Base-by-base conservation (phyloP, 148 eudicot species). In the Heliosperma pusillum region DNA sequence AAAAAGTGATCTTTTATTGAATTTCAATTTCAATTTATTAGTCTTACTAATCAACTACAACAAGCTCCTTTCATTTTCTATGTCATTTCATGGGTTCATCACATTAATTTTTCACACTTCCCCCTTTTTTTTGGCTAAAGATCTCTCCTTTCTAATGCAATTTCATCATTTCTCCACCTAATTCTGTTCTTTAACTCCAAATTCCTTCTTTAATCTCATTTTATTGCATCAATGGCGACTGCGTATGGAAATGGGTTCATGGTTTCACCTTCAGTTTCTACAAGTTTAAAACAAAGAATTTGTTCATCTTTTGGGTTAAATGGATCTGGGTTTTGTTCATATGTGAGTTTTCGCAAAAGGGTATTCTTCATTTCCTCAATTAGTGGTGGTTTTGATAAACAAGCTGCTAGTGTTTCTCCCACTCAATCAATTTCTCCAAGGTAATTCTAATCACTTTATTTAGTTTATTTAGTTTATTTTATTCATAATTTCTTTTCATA, bases 301-400 rank as follows among this genome's bases (percentile, higher is more conserved):
- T 78, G 52, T 36, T 57, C 65, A 24, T 71, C 40, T 24, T 44
- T 65, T 15, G 65, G 64, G 65, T 25, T 52, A 53, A 71, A 30
- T 71, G 71, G 88, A 78, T 79, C 83, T 84, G 86, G 85, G 88
- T 78, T 80, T 83, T 70, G 77, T 74, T 81, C 83, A 19, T 40
- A 64, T 74, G 79, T 62, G 21, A 81, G 82, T 22, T 65, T 75
- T 42, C n/a, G 29, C 69, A 72, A 74, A 70, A 85, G 88, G 82
- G 84, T 82, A 21, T 76, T 88, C 11, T 89, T 86, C 45, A 24
- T 10, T 45, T 76, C 87, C 13, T 72, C 78, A 59, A 73, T 76
- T 36, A 36, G 1, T 68, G 56, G 70, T 24, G 66, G 26, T 30
- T 40, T 52, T 70, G 81, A 81, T 25, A 83, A 76, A 66, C 75